Percentiles rank a stretch among this genome's conserved stretches.
Evolutionary conservation across 1,284 basidiomycete species (phyloP).

Genomic region (Puccinia horiana): DNA sequence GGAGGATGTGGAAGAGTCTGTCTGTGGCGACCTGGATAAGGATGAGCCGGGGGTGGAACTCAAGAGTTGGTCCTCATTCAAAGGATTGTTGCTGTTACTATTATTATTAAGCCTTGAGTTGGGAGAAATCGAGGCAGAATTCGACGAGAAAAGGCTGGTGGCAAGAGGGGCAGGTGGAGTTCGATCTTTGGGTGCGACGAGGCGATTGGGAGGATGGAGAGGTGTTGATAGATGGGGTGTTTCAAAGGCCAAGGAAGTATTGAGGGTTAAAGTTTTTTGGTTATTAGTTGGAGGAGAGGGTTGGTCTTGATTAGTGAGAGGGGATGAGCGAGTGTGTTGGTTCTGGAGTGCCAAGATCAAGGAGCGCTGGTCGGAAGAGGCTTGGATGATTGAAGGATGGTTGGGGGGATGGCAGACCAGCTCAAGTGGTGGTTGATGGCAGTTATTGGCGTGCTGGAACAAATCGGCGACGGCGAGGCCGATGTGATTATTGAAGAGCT

Average conservation of each 20-base stretch:
- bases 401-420: slow-evolving; percentile 2
- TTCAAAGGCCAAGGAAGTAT: slow-evolving; percentile 22
- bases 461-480: slow-evolving; percentile 35
- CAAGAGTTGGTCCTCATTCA: background rate
- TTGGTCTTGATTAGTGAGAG: slow-evolving; percentile 32
- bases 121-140: slow-evolving; percentile 14
- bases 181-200: background rate
- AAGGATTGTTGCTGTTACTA: too few species aligned
- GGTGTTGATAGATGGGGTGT: slow-evolving; percentile 13
- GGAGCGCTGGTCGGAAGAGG: slow-evolving; percentile 22
- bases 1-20: slow-evolving; percentile 28
- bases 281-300: background rate
- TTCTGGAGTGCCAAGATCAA: slow-evolving; percentile 20
- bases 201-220: background rate
- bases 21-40: slow-evolving; percentile 3
- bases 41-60: slow-evolving; percentile 29
- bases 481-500: slow-evolving; percentile 33
- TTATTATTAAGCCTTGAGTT: slow-evolving; percentile 6
- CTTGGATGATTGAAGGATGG: slow-evolving; percentile 27
- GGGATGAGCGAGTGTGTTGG: slow-evolving; percentile 22
- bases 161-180: slow-evolving; percentile 6
- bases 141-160: slow-evolving; percentile 15
- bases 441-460: slow-evolving; percentile 28
- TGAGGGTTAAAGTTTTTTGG: slow-evolving; percentile 20
- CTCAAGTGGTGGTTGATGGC: slow-evolving; percentile 10